Evolutionary conservation across 495 filamentous ascomycete genomes (phyloP).

Genomic region (Apodospora peruviana): DNA sequence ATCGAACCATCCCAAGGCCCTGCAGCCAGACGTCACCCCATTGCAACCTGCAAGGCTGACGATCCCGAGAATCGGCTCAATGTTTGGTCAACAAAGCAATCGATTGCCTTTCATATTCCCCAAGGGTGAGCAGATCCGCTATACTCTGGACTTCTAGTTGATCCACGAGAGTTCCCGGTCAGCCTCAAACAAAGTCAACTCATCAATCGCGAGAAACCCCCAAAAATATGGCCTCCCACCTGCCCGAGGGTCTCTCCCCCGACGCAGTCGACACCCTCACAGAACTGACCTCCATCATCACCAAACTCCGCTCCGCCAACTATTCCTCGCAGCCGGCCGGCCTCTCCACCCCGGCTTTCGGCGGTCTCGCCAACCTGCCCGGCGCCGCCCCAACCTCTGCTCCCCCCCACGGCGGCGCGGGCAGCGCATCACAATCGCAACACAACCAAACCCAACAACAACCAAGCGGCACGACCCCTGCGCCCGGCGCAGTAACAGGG

Average conservation of each 20-base stretch:
- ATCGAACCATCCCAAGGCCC: too few species aligned
- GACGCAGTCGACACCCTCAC: slow-evolving; percentile 81
- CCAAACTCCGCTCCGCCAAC: slow-evolving; percentile 58
- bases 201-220: neutral
- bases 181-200: neutral
- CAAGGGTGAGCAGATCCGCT: neutral
- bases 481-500: slow-evolving; percentile 28
- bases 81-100: too few species aligned
- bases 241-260: slow-evolving; percentile 46
- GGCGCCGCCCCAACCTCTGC: slow-evolving; percentile 12
- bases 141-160: neutral
- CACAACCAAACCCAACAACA: neutral
- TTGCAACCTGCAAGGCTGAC: neutral
- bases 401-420: neutral
- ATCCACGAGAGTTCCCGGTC: too few species aligned
- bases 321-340: slow-evolving; percentile 9
- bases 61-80: too few species aligned
- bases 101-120: neutral
- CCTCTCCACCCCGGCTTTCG: slow-evolving; percentile 4
- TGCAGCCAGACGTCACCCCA: neutral
- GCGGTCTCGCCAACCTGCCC: slow-evolving; percentile 12
- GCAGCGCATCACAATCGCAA: neutral
- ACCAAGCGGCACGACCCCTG: slow-evolving; percentile 8
- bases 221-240: slow-evolving; percentile 28
- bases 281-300: slow-evolving; percentile 69